Percentiles rank a stretch among this genome's conserved stretches.
Evolutionary conservation across 768 basidiomycete species (phyloP).

Genomic region (Mycena leptocephala): DNA sequence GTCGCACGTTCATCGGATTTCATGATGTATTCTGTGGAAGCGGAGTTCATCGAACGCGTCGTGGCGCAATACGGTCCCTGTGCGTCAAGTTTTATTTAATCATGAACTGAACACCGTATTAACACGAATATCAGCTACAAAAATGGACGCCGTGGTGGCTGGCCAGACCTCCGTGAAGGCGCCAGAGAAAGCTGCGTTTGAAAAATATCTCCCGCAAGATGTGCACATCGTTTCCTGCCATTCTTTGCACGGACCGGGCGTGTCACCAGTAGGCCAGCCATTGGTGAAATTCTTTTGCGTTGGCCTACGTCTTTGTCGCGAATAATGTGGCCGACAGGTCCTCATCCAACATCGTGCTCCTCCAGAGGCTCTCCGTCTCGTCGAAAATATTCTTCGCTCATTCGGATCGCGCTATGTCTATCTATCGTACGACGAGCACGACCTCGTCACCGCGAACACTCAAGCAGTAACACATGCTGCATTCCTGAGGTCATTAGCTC

Average conservation of each 20-base stretch:
- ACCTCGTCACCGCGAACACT: conserved; percentile 96
- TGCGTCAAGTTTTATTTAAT: conserved; percentile 58
- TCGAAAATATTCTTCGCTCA: conserved; percentile 87
- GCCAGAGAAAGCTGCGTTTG: conserved; percentile 93
- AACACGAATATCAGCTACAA: conserved; percentile 76
- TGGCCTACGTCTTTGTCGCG: neutral
- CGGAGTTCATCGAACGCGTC: conserved; percentile 88
- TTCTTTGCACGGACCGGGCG: conserved; percentile 94
- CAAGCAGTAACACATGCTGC: conserved; percentile 99
- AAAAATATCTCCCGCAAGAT: conserved; percentile 88
- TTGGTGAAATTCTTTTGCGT: conserved; percentile 67
- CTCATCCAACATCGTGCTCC: conserved; percentile 91
- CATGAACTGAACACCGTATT: neutral
- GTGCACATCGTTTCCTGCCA: conserved; percentile 94
- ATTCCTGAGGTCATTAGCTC: conserved; percentile 82
- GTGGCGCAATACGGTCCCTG: conserved; percentile 94
- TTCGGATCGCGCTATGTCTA: conserved; percentile 92
- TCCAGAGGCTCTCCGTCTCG: conserved; percentile 79
- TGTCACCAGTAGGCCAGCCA: conserved; percentile 91
- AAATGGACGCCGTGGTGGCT: conserved; percentile 91
- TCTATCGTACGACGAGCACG: conserved; percentile 97
- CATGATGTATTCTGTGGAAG: conserved; percentile 96
- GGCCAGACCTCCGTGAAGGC: conserved; percentile 99
- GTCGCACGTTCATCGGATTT: conserved; percentile 94
- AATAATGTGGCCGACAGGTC: conserved; percentile 66